Percentiles rank a stretch among this genome's conserved stretches.
These are phyloP conservation scores for Saprolegnia parasitica DNA, from an alignment of 352 stramenopile genomes.

Conservation along the genomic window DNA sequence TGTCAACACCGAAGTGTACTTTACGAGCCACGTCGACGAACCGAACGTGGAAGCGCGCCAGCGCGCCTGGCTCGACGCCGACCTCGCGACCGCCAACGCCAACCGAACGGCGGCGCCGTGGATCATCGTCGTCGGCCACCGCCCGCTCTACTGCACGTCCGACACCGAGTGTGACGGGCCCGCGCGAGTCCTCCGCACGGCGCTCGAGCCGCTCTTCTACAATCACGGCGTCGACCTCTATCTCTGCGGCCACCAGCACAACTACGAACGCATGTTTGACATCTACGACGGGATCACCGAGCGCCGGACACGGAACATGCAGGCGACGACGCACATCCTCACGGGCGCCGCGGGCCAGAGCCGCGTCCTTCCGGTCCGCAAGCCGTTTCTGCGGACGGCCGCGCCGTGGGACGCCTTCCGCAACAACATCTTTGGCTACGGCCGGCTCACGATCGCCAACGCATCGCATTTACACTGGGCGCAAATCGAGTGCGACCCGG, in stretches of 20 bases:
- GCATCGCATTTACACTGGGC: slow-evolving; percentile 86
- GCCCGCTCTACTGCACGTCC: slow-evolving; percentile 85
- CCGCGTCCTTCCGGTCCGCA: slow-evolving; percentile 70
- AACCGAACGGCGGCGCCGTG: slow-evolving; percentile 66
- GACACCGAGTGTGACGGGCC: slow-evolving; percentile 59
- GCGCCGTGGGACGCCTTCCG: slow-evolving; percentile 78
- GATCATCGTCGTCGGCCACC: slow-evolving; percentile 81
- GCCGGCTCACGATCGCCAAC: slow-evolving; percentile 76
- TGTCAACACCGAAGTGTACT: slow-evolving; percentile 87
- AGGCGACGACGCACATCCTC: slow-evolving; percentile 83
- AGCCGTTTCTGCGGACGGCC: slow-evolving; percentile 56
- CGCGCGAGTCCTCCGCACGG: slow-evolving; percentile 50
- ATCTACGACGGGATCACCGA: slow-evolving; percentile 61
- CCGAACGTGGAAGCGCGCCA: slow-evolving; percentile 48
- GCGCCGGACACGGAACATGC: slow-evolving; percentile 73
- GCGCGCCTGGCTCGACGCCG: slow-evolving; percentile 57
- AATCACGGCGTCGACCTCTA: slow-evolving; percentile 80
- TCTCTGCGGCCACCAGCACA: slow-evolving; percentile 87
- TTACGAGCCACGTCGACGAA: slow-evolving; percentile 52
- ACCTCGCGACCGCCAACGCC: slow-evolving; percentile 55
- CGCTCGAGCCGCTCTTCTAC: slow-evolving; percentile 78
- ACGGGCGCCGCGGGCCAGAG: slow-evolving; percentile 85
- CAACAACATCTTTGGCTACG: slow-evolving; percentile 86
- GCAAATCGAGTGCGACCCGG: slow-evolving; percentile 75
- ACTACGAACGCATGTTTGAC: slow-evolving; percentile 86